phyloP scores from a whole-genome alignment of 257 asterid genomes.

The Penstemon davidsonii region DNA sequence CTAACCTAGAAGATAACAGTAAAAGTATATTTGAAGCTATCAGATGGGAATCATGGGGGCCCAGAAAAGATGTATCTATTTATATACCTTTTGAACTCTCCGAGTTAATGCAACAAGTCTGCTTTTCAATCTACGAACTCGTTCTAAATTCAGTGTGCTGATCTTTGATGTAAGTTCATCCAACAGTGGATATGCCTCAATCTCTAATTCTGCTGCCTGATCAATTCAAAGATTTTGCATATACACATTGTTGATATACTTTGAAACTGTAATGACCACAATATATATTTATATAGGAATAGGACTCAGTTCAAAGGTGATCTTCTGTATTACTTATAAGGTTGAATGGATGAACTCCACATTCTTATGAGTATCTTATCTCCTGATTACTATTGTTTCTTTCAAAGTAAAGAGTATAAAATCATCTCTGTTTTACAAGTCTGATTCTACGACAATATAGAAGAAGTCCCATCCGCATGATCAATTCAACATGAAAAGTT shows the following conservation, averaged over 20 bases:
- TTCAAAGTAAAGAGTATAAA: background rate
- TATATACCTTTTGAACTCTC: slow-evolving; percentile 84
- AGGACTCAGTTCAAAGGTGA: background rate
- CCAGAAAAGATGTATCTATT: slow-evolving; percentile 23
- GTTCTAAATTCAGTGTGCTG: slow-evolving; percentile 86
- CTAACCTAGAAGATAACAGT: slow-evolving; percentile 66
- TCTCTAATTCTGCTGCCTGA: slow-evolving; percentile 94
- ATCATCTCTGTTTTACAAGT: background rate
- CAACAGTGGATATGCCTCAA: slow-evolving; percentile 94
- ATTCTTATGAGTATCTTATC: slow-evolving; percentile 13
- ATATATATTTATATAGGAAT: slow-evolving; percentile 6
- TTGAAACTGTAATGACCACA: background rate
- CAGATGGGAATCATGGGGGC: slow-evolving; percentile 24
- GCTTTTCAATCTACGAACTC: slow-evolving; percentile 90
- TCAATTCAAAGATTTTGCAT: slow-evolving; percentile 24
- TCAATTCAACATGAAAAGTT: slow-evolving; percentile 4
- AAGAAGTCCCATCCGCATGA: slow-evolving; percentile 15
- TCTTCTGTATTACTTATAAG: background rate
- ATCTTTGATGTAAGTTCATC: slow-evolving; percentile 95
- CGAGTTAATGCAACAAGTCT: slow-evolving; percentile 93
- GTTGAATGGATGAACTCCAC: background rate
- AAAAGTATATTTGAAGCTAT: slow-evolving; percentile 26
- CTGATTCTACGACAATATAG: background rate
- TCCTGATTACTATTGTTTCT: slow-evolving; percentile 3
- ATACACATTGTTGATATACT: slow-evolving; percentile 18